Conservation (phyloP, 805 yeast genomes). For the Hanseniaspora vineae region DNA sequence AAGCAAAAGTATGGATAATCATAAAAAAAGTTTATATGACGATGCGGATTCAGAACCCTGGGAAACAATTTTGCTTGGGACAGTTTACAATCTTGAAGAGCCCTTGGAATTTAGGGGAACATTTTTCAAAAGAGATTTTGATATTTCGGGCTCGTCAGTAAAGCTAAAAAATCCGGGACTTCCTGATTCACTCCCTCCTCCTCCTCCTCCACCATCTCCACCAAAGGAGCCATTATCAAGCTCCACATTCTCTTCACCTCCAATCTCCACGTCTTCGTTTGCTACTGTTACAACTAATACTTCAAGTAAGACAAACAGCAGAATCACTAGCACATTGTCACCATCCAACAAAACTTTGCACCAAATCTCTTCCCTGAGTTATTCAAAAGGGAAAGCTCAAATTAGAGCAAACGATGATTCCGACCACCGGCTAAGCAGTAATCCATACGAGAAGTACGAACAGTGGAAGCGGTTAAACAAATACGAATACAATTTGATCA, state of each 20-base stretch:
- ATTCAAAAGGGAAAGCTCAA: too few species aligned
- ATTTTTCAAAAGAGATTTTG: slow-evolving; percentile 48
- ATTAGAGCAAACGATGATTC: too few species aligned
- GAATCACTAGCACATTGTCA: not conserved
- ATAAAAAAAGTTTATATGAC: not conserved
- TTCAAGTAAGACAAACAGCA: not conserved
- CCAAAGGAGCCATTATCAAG: too few species aligned
- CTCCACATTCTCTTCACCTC: slow-evolving; percentile 2
- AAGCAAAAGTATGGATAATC: too few species aligned
- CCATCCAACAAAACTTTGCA: not conserved
- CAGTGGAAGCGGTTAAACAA: slow-evolving; percentile 67
- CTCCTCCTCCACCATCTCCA: too few species aligned
- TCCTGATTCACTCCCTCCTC: too few species aligned
- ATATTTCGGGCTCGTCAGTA: slow-evolving; percentile 52
- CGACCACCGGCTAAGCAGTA: not conserved
- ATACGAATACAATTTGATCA: slow-evolving; percentile 74
- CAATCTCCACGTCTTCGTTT: not conserved
- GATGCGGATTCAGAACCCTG: slow-evolving; percentile 18
- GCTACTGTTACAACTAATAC: not conserved
- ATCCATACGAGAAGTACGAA: slow-evolving; percentile 13
- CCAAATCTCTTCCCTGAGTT: not conserved
- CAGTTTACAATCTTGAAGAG: slow-evolving; percentile 50
- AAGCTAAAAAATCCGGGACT: slow-evolving; percentile 62
- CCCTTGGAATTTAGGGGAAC: slow-evolving; percentile 70
- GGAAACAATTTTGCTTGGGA: slow-evolving; percentile 69